These are phyloP conservation scores for Colletotrichum eremochloae DNA, from an alignment of 2,329 filamentous ascomycete genomes.

Conservation along the genomic window DNA sequence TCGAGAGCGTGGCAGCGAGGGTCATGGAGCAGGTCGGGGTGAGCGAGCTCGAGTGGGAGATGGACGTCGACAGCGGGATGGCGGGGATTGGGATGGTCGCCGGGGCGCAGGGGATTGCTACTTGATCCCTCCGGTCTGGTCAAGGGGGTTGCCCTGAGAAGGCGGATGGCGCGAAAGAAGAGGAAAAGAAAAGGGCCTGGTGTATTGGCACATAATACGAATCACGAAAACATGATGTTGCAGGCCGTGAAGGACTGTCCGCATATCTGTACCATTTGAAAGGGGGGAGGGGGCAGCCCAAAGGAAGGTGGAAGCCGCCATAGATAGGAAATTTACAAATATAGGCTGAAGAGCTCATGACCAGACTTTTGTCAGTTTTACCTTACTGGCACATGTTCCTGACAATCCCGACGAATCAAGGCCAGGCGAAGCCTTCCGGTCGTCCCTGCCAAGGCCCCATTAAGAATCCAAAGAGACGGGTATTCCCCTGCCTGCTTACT, in stretches of 20 bases:
- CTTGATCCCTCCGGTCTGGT: not conserved
- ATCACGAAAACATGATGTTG: not conserved
- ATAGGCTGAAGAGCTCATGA: not conserved
- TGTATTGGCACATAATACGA: not conserved
- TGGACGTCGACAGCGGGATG: slow-evolving; percentile 15
- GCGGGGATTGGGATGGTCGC: not conserved
- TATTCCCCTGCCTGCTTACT: not conserved
- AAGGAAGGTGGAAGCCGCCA: not conserved
- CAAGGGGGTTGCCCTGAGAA: not conserved
- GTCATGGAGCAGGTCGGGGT: slow-evolving; percentile 52
- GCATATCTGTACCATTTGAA: not conserved
- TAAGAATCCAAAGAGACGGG: not conserved
- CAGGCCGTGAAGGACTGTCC: not conserved
- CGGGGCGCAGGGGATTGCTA: slow-evolving; percentile 15
- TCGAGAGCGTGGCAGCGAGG: slow-evolving; percentile 60
- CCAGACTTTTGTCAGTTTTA: not conserved
- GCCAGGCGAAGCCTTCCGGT: not conserved
- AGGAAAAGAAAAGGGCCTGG: no score
- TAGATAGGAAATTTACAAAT: not conserved
- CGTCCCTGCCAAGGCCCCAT: not conserved
- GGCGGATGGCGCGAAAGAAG: not conserved
- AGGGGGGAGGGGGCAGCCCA: not conserved
- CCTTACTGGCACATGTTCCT: not conserved
- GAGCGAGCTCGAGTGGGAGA: slow-evolving; percentile 27
- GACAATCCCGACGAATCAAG: not conserved